Evolutionary conservation across 2,329 filamentous ascomycete genomes (phyloP).

Genomic region (Venturia effusa): DNA sequence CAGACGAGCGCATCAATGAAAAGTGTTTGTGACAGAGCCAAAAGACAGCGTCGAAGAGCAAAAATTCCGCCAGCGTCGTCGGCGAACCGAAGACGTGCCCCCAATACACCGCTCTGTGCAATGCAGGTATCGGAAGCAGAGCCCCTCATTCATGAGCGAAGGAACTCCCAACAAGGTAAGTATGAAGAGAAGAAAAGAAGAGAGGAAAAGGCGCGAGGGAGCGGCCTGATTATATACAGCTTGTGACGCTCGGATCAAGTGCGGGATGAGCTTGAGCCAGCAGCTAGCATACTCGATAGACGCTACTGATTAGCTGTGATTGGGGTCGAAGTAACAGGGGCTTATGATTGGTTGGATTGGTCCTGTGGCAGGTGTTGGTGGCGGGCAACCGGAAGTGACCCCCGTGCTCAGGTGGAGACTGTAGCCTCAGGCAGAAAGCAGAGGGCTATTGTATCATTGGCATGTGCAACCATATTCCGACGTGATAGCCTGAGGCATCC

Average conservation of each 20-base stretch:
- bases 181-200: neutral
- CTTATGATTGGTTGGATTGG: too few relatives aligned
- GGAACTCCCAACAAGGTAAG: conserved; percentile 13
- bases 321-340: too few relatives aligned
- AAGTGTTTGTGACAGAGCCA: conserved; percentile 17
- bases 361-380: too few relatives aligned
- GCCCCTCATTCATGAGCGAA: conserved; percentile 12
- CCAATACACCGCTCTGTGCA: conserved; percentile 6
- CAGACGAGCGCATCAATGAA: conserved; percentile 31
- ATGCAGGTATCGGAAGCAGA: conserved; percentile 9
- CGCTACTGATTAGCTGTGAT: too few relatives aligned
- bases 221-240: neutral
- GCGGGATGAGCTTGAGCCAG: too few relatives aligned
- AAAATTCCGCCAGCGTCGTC: conserved; percentile 36
- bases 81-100: conserved; percentile 33
- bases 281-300: too few relatives aligned
- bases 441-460: too few relatives aligned
- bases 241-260: neutral
- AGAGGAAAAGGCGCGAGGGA: neutral
- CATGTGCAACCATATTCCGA: too few relatives aligned
- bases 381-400: too few relatives aligned
- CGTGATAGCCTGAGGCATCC: too few relatives aligned
- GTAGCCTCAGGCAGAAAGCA: too few relatives aligned
- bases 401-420: too few relatives aligned
- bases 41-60: conserved; percentile 26